phyloP scores from a whole-genome alignment of 192 early-diverging fungal genomes.

The Mortierella alpina region DNA sequence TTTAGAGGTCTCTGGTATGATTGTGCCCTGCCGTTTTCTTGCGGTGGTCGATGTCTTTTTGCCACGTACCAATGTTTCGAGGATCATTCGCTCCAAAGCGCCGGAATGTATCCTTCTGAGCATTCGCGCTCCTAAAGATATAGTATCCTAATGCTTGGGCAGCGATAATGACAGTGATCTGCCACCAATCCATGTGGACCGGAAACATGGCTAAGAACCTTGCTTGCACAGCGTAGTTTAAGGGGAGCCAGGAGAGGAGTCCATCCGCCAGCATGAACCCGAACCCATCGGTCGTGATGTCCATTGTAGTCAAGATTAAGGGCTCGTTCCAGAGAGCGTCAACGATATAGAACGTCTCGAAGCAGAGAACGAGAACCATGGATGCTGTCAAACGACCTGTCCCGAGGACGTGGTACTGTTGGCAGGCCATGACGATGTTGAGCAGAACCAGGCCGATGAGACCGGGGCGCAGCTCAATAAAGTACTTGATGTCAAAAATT shows the following conservation, averaged over 20 bases:
- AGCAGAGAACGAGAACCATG: conserved; percentile 79
- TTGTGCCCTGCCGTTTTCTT: neutral
- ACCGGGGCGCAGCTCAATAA: conserved; percentile 93
- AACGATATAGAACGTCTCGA: conserved; percentile 86
- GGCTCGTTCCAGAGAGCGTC: conserved; percentile 86
- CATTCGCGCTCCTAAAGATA: conserved; percentile 92
- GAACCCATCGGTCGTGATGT: conserved; percentile 97
- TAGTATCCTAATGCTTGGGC: conserved; percentile 77
- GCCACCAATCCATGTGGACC: conserved; percentile 60
- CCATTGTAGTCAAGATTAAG: conserved; percentile 95
- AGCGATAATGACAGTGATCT: conserved; percentile 58
- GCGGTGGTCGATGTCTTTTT: neutral
- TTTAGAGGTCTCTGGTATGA: too few species aligned
- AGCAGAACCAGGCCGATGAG: conserved; percentile 90
- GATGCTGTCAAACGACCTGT: conserved; percentile 68
- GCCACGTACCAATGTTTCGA: conserved; percentile 57
- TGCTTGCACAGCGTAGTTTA: conserved; percentile 92
- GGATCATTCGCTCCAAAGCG: conserved; percentile 69
- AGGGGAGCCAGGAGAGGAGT: conserved; percentile 90
- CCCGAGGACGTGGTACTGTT: conserved; percentile 78
- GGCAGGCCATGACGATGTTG: conserved; percentile 79
- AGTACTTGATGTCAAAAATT: conserved; percentile 91
- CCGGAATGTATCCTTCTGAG: conserved; percentile 91
- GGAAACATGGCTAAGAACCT: conserved; percentile 85
- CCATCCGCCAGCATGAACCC: conserved; percentile 89